Evolutionary conservation across 2,329 filamentous ascomycete species (phyloP).

Genomic region (Beauveria pseudobassiana): DNA sequence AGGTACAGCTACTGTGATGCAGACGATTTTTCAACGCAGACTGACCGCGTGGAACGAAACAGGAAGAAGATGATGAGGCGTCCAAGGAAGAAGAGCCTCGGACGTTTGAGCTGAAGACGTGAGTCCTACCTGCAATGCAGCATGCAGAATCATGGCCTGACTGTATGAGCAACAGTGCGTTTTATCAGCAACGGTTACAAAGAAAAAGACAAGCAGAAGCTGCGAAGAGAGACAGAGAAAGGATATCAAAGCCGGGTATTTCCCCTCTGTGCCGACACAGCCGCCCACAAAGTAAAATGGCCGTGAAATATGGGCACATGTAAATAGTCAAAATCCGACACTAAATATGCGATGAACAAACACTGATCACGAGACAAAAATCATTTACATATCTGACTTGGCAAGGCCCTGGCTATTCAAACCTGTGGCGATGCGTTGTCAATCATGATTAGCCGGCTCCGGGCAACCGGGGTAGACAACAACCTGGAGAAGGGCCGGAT

Average conservation of each 20-base stretch:
- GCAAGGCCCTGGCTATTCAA: too few relatives aligned
- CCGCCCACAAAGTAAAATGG: slow-evolving; percentile 24
- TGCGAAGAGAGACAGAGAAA: slow-evolving; percentile 73
- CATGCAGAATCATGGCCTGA: background rate
- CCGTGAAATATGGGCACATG: background rate
- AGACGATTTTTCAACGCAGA: background rate
- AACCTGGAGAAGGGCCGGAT: too few relatives aligned
- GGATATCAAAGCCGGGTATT: slow-evolving; percentile 69
- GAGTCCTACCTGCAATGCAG: slow-evolving; percentile 12
- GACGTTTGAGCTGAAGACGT: slow-evolving; percentile 80
- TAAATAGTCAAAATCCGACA: background rate
- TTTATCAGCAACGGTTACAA: slow-evolving; percentile 79
- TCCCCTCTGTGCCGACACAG: slow-evolving; percentile 75
- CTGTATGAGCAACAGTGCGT: slow-evolving; percentile 46
- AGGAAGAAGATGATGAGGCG: slow-evolving; percentile 18
- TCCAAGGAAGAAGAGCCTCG: slow-evolving; percentile 60
- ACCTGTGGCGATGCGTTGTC: too few relatives aligned
- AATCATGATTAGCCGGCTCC: too few relatives aligned
- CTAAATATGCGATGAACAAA: background rate
- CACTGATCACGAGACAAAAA: background rate
- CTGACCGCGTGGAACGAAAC: background rate
- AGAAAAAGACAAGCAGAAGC: slow-evolving; percentile 47
- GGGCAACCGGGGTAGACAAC: too few relatives aligned
- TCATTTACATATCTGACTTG: background rate
- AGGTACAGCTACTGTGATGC: slow-evolving; percentile 13